Base-by-base conservation (phyloP, 2,329 filamentous ascomycete species). In the Blastomyces gilchristii region DNA sequence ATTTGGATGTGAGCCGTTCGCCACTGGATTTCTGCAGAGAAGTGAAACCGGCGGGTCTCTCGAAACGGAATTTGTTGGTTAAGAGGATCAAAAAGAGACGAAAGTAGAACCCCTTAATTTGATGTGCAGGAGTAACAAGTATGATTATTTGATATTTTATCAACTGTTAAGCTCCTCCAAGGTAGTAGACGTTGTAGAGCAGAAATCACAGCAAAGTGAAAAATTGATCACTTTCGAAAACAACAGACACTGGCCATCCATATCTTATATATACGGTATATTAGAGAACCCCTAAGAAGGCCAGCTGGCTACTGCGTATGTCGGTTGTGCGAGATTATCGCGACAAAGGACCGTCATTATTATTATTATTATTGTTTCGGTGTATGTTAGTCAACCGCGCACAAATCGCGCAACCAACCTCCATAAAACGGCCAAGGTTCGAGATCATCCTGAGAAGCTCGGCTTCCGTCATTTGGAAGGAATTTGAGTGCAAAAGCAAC, bases 341-440 rank as follows among this genome's bases (percentile, higher is more conserved):
- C 58, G 25, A 22, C n/a, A 22, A 22, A 22, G n/a, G n/a, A 22
- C n/a, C n/a, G n/a, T 22, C n/a, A 22, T 22, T 22, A 22, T 22
- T 22, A 22, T 22, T 22, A 22, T 22, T 22, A 22, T 22, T 22
- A 22, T 22, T 22, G n/a, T 22, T 22, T 22, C n/a, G n/a, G n/a
- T 22, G n/a, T 22, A 22, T 18, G 22, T 28, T 52, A 18, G n/a
- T 9, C 58, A 34, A 28, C n/a, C 31, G 25, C 57, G 65, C 65
- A 67, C 65, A 67, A 67, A 67, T 65, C 49, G 58, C 65, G 65
- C 65, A 65, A 16, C 47, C 16, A 31, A 22, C n/a, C 43, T 37
- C 28, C 31, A n/a, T 16, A 43, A 31, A 18, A 52, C n/a, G n/a
- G n/a, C 22, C 47, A 53, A 58, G 31, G 37, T 16, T 41, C 60